Base-by-base conservation (phyloP, 2,329 filamentous ascomycete genomes). In the Colletotrichum sp. region DNA sequence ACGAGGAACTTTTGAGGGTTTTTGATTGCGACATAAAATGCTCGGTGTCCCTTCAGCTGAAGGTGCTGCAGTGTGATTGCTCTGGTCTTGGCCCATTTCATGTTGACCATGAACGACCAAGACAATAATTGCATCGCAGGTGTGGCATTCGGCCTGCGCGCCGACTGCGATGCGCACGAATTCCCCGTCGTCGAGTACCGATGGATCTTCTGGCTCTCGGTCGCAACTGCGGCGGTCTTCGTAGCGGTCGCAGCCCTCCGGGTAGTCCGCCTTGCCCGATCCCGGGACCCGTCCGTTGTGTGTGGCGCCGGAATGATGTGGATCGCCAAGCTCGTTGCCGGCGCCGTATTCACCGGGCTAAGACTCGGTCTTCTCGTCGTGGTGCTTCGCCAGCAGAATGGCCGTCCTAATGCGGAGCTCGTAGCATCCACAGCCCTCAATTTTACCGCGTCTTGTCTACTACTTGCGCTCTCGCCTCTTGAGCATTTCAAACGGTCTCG, bases 351-450 rank as follows among this genome's bases (percentile, higher is more conserved):
- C 38, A 30, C 38, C 65, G 38, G 65, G 16, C 65, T 67, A 10
- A 34, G 65, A 52, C 65, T 67, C 26, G 65, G 65, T 24, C 65
- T 67, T 67, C 65, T 67, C 28, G 18, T 67, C 36, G 48, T 34
- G 26, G 65, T 43, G 36, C 24, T 67, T 24, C 65, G 15, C 18
- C 65, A 1, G 32, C 65, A 34, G 13, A 56, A 21, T 16, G n/a
- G 38, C 16, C 38, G n/a, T 28, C 65, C 36, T 3, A 67, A 12
- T 16, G n/a, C 34, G 15, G n/a, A 26, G 16, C 65, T 67, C 24
- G 58, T 34, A 9, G 58, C 58, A 9, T 61, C 26, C 0, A 61
- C 58, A 21, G 58, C 58, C 2, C 58, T 67, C 10, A 67, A 67
- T 8, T 55, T 67, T 1, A 36, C 65, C 18, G 65, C 65, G 9